These are phyloP conservation scores for Cercospora zeina DNA, from an alignment of 2,329 filamentous ascomycete species.

Conservation along the genomic window DNA sequence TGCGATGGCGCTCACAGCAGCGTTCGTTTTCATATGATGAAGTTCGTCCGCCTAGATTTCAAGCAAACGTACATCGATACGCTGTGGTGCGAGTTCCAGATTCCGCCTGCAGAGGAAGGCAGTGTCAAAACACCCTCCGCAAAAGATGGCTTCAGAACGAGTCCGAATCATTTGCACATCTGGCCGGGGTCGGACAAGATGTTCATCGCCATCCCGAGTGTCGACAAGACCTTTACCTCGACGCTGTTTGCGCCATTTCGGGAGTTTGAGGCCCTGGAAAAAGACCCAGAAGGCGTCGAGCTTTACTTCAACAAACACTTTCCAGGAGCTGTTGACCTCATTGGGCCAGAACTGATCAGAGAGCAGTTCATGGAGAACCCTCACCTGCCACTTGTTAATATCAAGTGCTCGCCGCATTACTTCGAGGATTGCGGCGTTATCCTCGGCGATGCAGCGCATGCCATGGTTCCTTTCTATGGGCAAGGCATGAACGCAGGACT, in stretches of 20 bases:
- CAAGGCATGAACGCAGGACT: constrained; percentile 97
- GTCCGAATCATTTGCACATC: constrained; percentile 92
- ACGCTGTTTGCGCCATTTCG: constrained; percentile 82
- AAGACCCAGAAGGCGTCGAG: constrained; percentile 59
- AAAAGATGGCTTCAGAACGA: constrained; percentile 68
- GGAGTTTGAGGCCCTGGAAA: constrained; percentile 68
- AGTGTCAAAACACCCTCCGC: constrained; percentile 35
- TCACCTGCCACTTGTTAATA: constrained; percentile 86
- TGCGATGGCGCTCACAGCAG: constrained; percentile 94
- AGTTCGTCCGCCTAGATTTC: constrained; percentile 86
- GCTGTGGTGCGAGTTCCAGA: constrained; percentile 93
- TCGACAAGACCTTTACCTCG: constrained; percentile 91
- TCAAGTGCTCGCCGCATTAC: constrained; percentile 91
- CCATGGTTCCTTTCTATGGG: constrained; percentile 98
- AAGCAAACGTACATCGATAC: constrained; percentile 94
- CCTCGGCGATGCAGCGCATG: constrained; percentile 90
- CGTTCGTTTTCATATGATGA: constrained; percentile 92
- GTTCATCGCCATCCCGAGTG: constrained; percentile 94
- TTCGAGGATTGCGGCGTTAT: constrained; percentile 75
- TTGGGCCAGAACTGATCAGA: constrained; percentile 66
- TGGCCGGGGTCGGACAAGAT: constrained; percentile 88
- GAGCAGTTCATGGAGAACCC: constrained; percentile 78
- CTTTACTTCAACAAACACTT: constrained; percentile 81
- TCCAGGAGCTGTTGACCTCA: constrained; percentile 73
- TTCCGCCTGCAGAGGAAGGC: constrained; percentile 54